Base-by-base conservation (phyloP, 768 basidiomycete genomes). In the Tylopilus rubrobrunneus region DNA sequence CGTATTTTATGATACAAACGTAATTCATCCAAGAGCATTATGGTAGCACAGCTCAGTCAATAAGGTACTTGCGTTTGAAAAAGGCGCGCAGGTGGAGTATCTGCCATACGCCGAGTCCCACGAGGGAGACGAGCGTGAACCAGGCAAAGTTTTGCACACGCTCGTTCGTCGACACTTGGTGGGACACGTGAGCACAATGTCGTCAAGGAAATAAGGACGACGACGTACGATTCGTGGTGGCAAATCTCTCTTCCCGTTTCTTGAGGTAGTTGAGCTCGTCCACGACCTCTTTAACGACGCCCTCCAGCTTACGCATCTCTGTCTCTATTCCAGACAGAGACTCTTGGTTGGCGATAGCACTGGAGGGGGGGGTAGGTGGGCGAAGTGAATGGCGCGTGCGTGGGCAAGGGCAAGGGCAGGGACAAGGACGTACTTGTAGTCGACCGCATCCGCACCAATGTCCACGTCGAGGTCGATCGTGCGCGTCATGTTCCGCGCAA, bases 341-440 rank as follows among this genome's bases (percentile, higher is more conserved):
- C 69, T 99, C 97, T 69, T 98, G 95, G 73, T 97, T 98, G 10
- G 97, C 97, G 69, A 98, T 99, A 25, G 97, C 97, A 63, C 94
- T 97, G 65, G 21, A 51, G 57, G 55, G 21, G 39, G 31, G 17
- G 45, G 55, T n/a, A n/a, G n/a, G n/a, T n/a, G n/a, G n/a, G n/a
- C n/a, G n/a, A n/a, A n/a, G 29, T 56, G 43, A 51, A 39, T 40
- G 51, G 49, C 11, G 34, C 1, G 15, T 25, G 41, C 3, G 4
- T 1, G 17, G 27, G 10, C 29, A 31, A 31, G 29, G 29, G 29
- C 29, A 31, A 8, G 15, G 17, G 17, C 25, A 7, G 48, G 37
- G 15, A 7, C 15, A 5, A 12, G 36, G 10, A 75, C 88, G 58
- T 65, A 96, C 94, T 99, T 98, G 80, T 98, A 98, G 73, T 99